These are phyloP conservation scores for Hirsutella thompsonii DNA, from an alignment of 2,329 filamentous ascomycete genomes.

Conservation along the genomic window DNA sequence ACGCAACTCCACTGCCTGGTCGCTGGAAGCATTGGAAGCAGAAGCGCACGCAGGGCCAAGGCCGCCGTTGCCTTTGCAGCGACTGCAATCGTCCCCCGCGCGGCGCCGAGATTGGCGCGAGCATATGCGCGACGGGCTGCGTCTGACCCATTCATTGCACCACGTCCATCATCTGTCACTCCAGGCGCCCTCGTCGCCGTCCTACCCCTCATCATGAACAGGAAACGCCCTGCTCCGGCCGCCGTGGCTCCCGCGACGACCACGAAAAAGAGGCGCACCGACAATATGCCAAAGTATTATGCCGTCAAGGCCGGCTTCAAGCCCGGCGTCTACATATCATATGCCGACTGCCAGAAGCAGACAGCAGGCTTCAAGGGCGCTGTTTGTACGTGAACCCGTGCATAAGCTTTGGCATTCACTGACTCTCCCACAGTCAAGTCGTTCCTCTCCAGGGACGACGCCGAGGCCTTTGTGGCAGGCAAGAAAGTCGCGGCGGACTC, in stretches of 20 bases:
- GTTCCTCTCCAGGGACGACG: conserved; percentile 60
- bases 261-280: conserved; percentile 35
- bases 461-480: conserved; percentile 63
- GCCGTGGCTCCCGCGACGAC: conserved; percentile 6
- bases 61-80: neutral
- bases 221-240: conserved; percentile 15
- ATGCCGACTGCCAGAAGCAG: conserved; percentile 47
- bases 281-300: conserved; percentile 44
- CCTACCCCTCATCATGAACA: conserved; percentile 13
- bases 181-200: neutral
- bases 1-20: neutral
- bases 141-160: conserved; percentile 7
- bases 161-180: too few species aligned
- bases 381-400: conserved; percentile 45
- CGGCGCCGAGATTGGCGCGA: conserved; percentile 9
- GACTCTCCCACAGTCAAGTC: conserved; percentile 73
- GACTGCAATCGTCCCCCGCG: neutral
- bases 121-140: conserved; percentile 7
- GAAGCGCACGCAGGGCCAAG: neutral
- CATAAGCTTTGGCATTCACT: too few species aligned
- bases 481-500: conserved; percentile 26
- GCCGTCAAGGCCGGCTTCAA: conserved; percentile 43
- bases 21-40: neutral
- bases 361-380: conserved; percentile 51
- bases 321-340: conserved; percentile 50